These are phyloP conservation scores for Aureobasidium pullulans DNA, from an alignment of 2,329 filamentous ascomycete species.

Conservation along the genomic window DNA sequence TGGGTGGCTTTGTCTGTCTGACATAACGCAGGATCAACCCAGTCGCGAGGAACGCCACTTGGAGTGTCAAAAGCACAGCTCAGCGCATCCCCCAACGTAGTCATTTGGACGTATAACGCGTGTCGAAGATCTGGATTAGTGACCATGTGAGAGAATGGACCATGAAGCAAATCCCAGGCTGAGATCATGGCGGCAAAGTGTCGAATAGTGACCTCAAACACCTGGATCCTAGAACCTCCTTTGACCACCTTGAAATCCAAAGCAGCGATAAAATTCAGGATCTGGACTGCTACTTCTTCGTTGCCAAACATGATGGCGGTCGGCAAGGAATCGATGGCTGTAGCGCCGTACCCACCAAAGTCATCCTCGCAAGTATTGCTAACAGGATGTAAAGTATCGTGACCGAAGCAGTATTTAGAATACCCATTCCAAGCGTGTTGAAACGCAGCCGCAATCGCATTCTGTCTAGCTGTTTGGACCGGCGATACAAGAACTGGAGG, in stretches of 20 bases:
- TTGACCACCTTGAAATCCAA: slow-evolving; percentile 18
- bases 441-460: slow-evolving; percentile 18
- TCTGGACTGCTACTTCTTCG: slow-evolving; percentile 17
- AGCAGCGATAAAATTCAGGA: slow-evolving; percentile 19
- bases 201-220: slow-evolving; percentile 22
- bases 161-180: slow-evolving; percentile 20
- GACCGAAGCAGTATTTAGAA: slow-evolving; percentile 26
- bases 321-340: slow-evolving; percentile 20
- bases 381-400: slow-evolving; percentile 26
- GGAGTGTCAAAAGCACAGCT: slow-evolving; percentile 20
- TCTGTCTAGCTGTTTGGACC: neutral
- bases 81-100: slow-evolving; percentile 19
- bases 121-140: slow-evolving; percentile 14
- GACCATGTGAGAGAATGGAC: slow-evolving; percentile 18
- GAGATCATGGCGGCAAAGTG: slow-evolving; percentile 23
- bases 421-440: slow-evolving; percentile 30
- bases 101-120: slow-evolving; percentile 19
- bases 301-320: slow-evolving; percentile 22
- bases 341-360: slow-evolving; percentile 23
- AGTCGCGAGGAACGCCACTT: slow-evolving; percentile 20
- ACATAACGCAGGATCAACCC: slow-evolving; percentile 20
- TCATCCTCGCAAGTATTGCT: slow-evolving; percentile 23
- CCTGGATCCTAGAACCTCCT: slow-evolving; percentile 17
- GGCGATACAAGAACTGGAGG: neutral
- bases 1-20: slow-evolving; percentile 20